Evolutionary conservation across 108 stramenopile genomes (phyloP).

Genomic region (Nitzschia sp.): DNA sequence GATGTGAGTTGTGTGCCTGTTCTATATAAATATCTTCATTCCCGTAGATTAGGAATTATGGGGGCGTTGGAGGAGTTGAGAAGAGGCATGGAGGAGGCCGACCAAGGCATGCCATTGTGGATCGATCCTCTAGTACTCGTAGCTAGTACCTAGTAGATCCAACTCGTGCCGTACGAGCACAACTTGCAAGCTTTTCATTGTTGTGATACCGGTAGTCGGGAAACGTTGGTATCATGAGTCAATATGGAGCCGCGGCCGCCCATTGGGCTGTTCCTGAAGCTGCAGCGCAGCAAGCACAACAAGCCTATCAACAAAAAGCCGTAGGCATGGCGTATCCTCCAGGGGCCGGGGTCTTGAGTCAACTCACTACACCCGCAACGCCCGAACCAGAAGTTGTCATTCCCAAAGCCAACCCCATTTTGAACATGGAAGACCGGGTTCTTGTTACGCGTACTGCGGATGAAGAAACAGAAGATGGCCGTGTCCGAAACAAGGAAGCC

Average conservation of each 20-base stretch:
- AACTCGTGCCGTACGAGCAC: too few species aligned
- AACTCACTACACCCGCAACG: background rate
- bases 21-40: too few species aligned
- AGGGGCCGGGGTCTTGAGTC: background rate
- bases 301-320: conserved; percentile 22
- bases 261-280: conserved; percentile 9
- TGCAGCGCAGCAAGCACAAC: conserved; percentile 20
- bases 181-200: too few species aligned
- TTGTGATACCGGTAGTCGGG: too few species aligned
- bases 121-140: too few species aligned
- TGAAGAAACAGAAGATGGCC: conserved; percentile 86
- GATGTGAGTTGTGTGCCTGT: too few species aligned
- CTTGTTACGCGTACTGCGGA: conserved; percentile 59
- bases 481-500: conserved; percentile 79
- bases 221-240: background rate
- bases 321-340: background rate
- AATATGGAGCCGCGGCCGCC: conserved; percentile 5
- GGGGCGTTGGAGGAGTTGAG: too few species aligned
- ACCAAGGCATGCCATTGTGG: too few species aligned
- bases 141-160: too few species aligned
- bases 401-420: conserved; percentile 5
- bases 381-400: background rate
- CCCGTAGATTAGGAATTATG: too few species aligned
- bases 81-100: too few species aligned
- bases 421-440: conserved; percentile 35